Conservation (phyloP, 2,329 filamentous ascomycete genomes). For the Colletotrichum sp. region DNA sequence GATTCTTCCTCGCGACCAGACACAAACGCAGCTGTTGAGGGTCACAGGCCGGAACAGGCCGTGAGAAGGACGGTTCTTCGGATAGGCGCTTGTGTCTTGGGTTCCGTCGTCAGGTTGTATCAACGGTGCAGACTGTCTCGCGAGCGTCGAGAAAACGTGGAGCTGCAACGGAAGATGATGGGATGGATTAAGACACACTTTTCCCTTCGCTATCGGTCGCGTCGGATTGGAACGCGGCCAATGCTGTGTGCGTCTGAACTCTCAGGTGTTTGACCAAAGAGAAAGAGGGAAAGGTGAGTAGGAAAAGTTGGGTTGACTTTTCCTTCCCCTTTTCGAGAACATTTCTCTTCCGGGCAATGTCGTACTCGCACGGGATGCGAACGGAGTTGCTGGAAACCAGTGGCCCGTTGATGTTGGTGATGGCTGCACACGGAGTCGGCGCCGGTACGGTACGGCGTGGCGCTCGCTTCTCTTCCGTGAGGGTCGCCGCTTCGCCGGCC, state of each 20-base stretch:
- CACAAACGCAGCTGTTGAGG: neutral
- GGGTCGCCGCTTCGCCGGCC: neutral
- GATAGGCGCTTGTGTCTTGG: neutral
- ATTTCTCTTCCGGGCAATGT: neutral
- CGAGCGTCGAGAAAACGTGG: neutral
- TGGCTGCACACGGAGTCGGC: neutral
- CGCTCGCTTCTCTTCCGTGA: neutral
- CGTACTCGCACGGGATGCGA: neutral
- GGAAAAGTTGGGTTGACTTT: neutral
- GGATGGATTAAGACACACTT: neutral
- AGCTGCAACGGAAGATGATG: neutral
- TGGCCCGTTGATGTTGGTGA: neutral
- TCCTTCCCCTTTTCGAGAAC: neutral
- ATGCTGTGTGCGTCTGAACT: constrained; percentile 7
- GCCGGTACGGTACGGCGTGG: neutral
- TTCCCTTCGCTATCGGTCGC: neutral
- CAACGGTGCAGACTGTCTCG: neutral
- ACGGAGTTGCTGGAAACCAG: neutral
- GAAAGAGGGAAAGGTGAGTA: neutral
- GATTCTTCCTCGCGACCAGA: neutral
- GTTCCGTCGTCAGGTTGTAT: neutral
- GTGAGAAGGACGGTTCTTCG: neutral
- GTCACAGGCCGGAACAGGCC: neutral
- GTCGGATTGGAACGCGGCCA: neutral
- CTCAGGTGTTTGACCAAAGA: neutral